These are phyloP conservation scores for Fusarium sp. DNA, from an alignment of 2,329 filamentous ascomycete genomes.

Conservation along the genomic window DNA sequence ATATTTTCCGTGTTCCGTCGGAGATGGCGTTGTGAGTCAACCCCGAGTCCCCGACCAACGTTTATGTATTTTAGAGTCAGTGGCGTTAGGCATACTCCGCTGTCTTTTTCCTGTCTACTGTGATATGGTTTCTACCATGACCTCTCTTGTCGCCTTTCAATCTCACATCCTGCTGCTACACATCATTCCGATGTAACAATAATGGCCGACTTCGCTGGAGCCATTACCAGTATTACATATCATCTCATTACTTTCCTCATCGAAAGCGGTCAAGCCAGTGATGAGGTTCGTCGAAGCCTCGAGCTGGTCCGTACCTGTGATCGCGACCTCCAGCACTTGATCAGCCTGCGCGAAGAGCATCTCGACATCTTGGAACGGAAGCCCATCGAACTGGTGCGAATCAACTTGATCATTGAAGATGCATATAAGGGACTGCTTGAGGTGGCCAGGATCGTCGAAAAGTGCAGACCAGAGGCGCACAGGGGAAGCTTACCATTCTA, in stretches of 20 bases:
- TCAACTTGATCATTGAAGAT: constrained; percentile 46
- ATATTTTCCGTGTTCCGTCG: too few species aligned
- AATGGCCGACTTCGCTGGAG: not conserved
- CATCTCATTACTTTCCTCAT: constrained; percentile 22
- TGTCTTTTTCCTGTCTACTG: too few species aligned
- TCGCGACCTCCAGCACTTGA: constrained; percentile 47
- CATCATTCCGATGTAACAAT: too few species aligned
- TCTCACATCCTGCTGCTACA: too few species aligned
- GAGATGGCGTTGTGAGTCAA: too few species aligned
- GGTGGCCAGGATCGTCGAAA: constrained; percentile 47
- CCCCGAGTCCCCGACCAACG: too few species aligned
- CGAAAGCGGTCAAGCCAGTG: constrained; percentile 40
- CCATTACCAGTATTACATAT: constrained; percentile 4
- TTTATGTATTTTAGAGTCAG: too few species aligned
- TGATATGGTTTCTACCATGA: too few species aligned
- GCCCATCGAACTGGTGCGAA: constrained; percentile 40
- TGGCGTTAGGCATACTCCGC: too few species aligned
- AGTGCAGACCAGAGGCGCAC: constrained; percentile 43
- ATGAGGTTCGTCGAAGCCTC: constrained; percentile 44
- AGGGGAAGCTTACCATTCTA: constrained; percentile 33
- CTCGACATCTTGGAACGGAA: constrained; percentile 41
- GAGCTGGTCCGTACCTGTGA: constrained; percentile 49
- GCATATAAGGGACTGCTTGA: constrained; percentile 45
- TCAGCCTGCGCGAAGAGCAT: constrained; percentile 46
- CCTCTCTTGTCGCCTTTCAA: too few species aligned